phyloP scores from a whole-genome alignment of 1,284 basidiomycete genomes.

The Tilletia walkeri region DNA sequence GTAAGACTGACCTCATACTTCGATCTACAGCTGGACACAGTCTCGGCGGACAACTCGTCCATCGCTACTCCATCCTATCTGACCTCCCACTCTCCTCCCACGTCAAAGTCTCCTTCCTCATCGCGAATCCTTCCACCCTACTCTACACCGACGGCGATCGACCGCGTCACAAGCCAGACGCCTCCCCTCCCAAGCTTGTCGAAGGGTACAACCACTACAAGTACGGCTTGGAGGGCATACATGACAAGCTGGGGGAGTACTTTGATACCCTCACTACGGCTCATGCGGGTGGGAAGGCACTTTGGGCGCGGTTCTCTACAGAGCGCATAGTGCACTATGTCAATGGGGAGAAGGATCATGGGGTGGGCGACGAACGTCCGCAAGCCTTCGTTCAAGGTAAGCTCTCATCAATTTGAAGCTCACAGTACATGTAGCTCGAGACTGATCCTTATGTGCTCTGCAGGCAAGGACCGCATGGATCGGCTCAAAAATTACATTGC shows the following conservation, averaged over 20 bases:
- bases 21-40: slow-evolving; percentile 30
- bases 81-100: not conserved
- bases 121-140: slow-evolving; percentile 32
- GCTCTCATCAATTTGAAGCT: not conserved
- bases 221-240: slow-evolving; percentile 27
- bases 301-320: slow-evolving; percentile 17
- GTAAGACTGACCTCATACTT: not conserved
- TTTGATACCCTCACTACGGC: slow-evolving; percentile 13
- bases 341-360: slow-evolving; percentile 27
- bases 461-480: slow-evolving; percentile 26
- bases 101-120: slow-evolving; percentile 24
- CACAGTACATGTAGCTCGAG: not conserved
- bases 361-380: slow-evolving; percentile 28
- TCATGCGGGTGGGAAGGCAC: not conserved
- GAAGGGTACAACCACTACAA: slow-evolving; percentile 37
- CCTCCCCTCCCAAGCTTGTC: not conserved
- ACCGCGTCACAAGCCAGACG: not conserved
- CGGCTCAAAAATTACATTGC: slow-evolving; percentile 32
- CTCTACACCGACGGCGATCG: slow-evolving; percentile 29
- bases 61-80: slow-evolving; percentile 32
- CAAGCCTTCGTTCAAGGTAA: slow-evolving; percentile 35
- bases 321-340: slow-evolving; percentile 26
- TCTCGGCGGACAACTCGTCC: slow-evolving; percentile 32
- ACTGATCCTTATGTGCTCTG: slow-evolving; percentile 3
- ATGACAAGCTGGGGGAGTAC: slow-evolving; percentile 22